Percentiles rank a stretch among this genome's conserved stretches.
phyloP scores from a whole-genome alignment of 345 rosid species.

The Leavenworthia alabamica region DNA sequence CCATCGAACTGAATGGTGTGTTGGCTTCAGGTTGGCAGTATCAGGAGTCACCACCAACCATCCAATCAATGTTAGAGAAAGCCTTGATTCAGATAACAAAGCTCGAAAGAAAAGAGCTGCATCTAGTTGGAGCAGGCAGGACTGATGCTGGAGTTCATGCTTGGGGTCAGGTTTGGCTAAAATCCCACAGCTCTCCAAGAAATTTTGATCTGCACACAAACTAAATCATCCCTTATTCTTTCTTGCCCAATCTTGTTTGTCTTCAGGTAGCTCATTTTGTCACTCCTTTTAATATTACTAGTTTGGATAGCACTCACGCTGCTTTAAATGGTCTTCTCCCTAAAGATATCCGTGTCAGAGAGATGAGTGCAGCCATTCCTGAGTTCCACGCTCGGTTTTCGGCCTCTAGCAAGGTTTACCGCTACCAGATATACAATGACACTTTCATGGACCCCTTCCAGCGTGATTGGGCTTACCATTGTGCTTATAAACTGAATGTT shows the following conservation, averaged over 20 bases:
- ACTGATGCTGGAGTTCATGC: slow-evolving; percentile 97
- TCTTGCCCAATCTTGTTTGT: not conserved
- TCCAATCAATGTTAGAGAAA: slow-evolving; percentile 67
- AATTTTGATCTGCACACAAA: not conserved
- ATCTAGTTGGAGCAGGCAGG: slow-evolving; percentile 76
- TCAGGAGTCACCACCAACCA: slow-evolving; percentile 77
- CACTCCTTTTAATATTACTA: slow-evolving; percentile 72
- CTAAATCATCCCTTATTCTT: not conserved
- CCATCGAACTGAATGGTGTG: not conserved
- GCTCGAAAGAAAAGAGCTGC: slow-evolving; percentile 57
- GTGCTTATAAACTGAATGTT: slow-evolving; percentile 53
- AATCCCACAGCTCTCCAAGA: not conserved
- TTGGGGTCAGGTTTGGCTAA: slow-evolving; percentile 75
- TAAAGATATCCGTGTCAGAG: slow-evolving; percentile 68
- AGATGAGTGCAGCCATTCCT: slow-evolving; percentile 63
- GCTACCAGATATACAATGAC: slow-evolving; percentile 70
- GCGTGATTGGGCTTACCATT: slow-evolving; percentile 57
- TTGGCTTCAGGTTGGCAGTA: slow-evolving; percentile 77
- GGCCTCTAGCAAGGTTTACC: slow-evolving; percentile 61
- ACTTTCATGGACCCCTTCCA: slow-evolving; percentile 80
- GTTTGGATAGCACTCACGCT: slow-evolving; percentile 58
- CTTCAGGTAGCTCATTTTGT: slow-evolving; percentile 84
- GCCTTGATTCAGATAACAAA: slow-evolving; percentile 63
- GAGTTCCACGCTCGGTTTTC: slow-evolving; percentile 91
- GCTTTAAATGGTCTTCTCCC: slow-evolving; percentile 91